phyloP scores from a whole-genome alignment of 768 basidiomycete genomes.

The Naganishia kalamii region DNA sequence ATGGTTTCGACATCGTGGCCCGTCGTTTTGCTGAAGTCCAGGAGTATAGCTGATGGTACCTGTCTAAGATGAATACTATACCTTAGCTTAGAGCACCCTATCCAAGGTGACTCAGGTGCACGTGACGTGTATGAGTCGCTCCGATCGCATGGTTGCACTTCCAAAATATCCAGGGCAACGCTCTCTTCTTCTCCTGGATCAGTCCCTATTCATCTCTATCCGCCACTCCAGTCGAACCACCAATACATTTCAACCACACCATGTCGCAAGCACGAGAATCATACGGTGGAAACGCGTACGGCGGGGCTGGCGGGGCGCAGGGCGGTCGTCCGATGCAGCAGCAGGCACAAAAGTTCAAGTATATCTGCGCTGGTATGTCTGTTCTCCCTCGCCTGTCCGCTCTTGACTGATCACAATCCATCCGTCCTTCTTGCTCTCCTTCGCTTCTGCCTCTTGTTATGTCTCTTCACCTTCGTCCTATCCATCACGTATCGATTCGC shows the following conservation, averaged over 20 bases:
- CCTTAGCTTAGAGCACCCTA: no score
- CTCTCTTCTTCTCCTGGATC: neutral
- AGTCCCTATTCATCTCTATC: no score
- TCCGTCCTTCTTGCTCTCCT: neutral
- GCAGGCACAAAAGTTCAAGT: slow-evolving; percentile 21
- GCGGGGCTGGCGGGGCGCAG: neutral
- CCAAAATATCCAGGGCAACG: neutral
- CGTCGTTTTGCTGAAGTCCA: neutral
- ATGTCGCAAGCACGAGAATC: slow-evolving; percentile 9
- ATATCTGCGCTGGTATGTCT: slow-evolving; percentile 24
- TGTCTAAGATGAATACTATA: no score
- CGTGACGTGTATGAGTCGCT: neutral
- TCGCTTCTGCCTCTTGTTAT: neutral
- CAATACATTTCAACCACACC: neutral
- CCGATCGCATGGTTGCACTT: neutral
- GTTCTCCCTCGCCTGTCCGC: neutral
- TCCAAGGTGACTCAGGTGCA: neutral
- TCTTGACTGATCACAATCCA: neutral
- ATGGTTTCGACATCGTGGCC: slow-evolving; percentile 2
- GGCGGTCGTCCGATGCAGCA: slow-evolving; percentile 17
- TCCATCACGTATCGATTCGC: neutral
- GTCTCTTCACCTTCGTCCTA: neutral
- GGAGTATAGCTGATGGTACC: no score
- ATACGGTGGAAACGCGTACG: neutral
- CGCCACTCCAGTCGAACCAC: neutral